Conservation (phyloP, 78 protist genomes). For the Dictyostelium firmibasis region DNA sequence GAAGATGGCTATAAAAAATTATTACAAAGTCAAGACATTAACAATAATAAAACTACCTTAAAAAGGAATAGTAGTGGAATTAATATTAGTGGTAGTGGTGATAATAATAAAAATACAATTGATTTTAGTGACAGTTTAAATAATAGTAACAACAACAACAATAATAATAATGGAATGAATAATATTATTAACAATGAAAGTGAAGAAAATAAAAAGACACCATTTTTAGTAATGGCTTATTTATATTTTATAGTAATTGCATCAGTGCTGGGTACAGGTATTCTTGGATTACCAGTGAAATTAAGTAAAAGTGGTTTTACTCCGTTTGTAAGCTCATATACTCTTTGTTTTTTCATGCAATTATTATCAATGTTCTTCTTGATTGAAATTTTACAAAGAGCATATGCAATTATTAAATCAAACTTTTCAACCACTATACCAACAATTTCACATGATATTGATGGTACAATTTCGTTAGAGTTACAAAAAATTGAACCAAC, state of each 20-base stretch:
- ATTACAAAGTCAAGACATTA: background rate
- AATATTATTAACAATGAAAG: background rate
- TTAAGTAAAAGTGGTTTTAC: slow-evolving; percentile 48
- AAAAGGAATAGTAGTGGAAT: background rate
- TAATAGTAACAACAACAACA: background rate
- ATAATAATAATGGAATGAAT: background rate
- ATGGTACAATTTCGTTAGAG: background rate
- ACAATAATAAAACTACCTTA: background rate
- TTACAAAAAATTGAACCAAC: background rate
- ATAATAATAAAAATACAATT: no score
- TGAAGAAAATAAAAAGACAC: slow-evolving; percentile 22
- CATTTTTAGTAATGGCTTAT: slow-evolving; percentile 33
- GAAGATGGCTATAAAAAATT: background rate
- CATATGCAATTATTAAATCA: slow-evolving; percentile 27
- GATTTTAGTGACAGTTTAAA: background rate
- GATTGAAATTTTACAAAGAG: slow-evolving; percentile 64
- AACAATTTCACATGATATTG: background rate
- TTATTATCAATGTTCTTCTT: slow-evolving; percentile 39
- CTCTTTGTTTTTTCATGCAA: slow-evolving; percentile 70
- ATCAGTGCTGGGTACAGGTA: slow-evolving; percentile 75
- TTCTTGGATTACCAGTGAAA: slow-evolving; percentile 65
- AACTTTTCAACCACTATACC: background rate
- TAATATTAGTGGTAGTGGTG: background rate
- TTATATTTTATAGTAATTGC: slow-evolving; percentile 61
- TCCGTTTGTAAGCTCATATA: slow-evolving; percentile 58